phyloP scores from a whole-genome alignment of 2,329 filamentous ascomycete genomes.

The Penicillium sp. region DNA sequence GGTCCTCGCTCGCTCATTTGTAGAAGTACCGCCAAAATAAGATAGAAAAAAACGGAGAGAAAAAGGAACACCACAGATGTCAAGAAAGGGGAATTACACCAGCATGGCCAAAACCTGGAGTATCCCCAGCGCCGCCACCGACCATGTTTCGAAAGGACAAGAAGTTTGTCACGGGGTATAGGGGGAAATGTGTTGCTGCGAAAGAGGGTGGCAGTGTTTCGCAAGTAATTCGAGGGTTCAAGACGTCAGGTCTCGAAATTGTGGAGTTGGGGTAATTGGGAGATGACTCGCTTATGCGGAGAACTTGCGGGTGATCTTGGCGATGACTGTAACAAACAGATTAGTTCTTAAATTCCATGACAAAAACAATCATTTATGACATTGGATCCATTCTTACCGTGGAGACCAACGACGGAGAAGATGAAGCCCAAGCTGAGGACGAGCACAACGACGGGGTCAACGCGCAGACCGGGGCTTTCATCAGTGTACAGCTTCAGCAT shows the following conservation, averaged over 20 bases:
- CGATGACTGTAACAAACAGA: conserved; percentile 68
- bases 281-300: conserved; percentile 51
- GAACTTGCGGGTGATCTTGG: conserved; percentile 92
- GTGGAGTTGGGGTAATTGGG: background rate
- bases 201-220: conserved; percentile 9
- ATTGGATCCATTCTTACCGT: conserved; percentile 69
- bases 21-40: conserved; percentile 25
- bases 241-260: background rate
- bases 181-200: conserved; percentile 23
- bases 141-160: conserved; percentile 21
- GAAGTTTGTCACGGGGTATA: conserved; percentile 32
- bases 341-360: background rate
- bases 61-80: conserved; percentile 32
- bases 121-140: conserved; percentile 19
- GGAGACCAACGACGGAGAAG: conserved; percentile 95
- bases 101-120: conserved; percentile 19
- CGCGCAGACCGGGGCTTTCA: conserved; percentile 94
- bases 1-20: conserved; percentile 30
- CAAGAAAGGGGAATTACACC: conserved; percentile 26
- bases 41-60: conserved; percentile 27
- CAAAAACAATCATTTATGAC: too few relatives aligned
- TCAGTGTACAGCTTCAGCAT: conserved; percentile 99
- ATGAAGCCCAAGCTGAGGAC: conserved; percentile 97
- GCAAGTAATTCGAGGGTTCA: conserved; percentile 1
- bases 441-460: conserved; percentile 95